Evolutionary conservation across 306 rosid species (phyloP), one percentile per base, ranked within the genome.

Genomic region (Vachellia collinsii): DNA sequence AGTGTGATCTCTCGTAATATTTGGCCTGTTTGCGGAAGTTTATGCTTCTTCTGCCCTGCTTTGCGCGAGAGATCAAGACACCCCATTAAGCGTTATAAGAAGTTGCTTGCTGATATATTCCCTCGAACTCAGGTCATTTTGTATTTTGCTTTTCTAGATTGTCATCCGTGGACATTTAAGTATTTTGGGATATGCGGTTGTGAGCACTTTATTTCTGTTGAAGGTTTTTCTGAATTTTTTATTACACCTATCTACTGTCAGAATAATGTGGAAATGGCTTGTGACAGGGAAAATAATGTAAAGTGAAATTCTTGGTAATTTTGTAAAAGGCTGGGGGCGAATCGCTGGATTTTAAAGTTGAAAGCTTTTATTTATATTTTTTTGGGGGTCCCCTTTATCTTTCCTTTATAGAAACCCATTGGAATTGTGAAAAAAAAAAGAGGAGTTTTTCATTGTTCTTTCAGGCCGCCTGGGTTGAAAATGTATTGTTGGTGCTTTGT

Each of bases 41-140:
- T 91, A 46, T 93, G 97, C 51, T 93, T 88, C 79, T 91, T 91
- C 80, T 93, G 98, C 51, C 98, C 98, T 44, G 87, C 89, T 22
- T 80, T 93, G 85, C 85, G 92, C 0, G 92, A 91, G 46, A 85
- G 98, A 77, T 93, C 98, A 0, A 79, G 98, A 41, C 97, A 91
- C 79, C 98, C 98, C 1, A 90, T 93, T 38, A 91, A 93, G 78
- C 97, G 97, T 69, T 91, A 91, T 84, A 93, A 93, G 85, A 85
- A 91, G 64, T 69, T 91, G 75, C 92, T 93, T 3, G 88, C 97
- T 8, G 97, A 93, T 80, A 93, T 88, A 48, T 91, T 91, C 72
- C 98, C 98, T 77, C 90, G 88, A 44, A 46, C 93, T 7, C 93
- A 54, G 90, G 97, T 93, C 29, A 11, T 17, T 14, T 72, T 7